A percentile compares a stretch with the other conserved stretches of the same genome.
Conservation (phyloP, 305 asterid species). For the Andrographis paniculata region DNA sequence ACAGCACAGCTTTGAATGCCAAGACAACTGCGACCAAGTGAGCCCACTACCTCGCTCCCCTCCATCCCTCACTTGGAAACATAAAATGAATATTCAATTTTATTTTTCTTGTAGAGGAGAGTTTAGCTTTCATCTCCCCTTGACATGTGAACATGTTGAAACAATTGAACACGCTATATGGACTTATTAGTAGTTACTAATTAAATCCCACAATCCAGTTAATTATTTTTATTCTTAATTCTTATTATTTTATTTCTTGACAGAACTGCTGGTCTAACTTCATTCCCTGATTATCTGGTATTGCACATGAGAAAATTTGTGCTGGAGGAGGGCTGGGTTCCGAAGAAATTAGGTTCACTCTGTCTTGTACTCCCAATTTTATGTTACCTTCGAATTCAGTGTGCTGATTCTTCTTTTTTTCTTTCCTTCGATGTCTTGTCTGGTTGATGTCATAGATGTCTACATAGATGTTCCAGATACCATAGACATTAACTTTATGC, state of each 20-base stretch:
- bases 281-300: slow-evolving; percentile 93
- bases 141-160: too few species aligned
- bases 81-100: too few species aligned
- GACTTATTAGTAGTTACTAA: too few species aligned
- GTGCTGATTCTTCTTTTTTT: slow-evolving; percentile 17
- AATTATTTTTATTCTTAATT: neutral
- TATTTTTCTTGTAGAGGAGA: too few species aligned
- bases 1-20: slow-evolving; percentile 68
- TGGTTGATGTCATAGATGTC: slow-evolving; percentile 58
- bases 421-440: slow-evolving; percentile 13
- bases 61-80: too few species aligned
- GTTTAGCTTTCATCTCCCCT: too few species aligned
- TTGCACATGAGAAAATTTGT: slow-evolving; percentile 96
- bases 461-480: slow-evolving; percentile 87
- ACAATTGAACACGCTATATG: too few species aligned
- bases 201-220: neutral
- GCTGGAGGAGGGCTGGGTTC: slow-evolving; percentile 95
- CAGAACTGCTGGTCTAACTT: slow-evolving; percentile 92
- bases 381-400: slow-evolving; percentile 1
- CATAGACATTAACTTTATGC: slow-evolving; percentile 82
- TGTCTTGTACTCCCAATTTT: slow-evolving; percentile 3
- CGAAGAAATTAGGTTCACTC: slow-evolving; percentile 76
- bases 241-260: neutral
- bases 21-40: slow-evolving; percentile 88
- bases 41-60: too few species aligned